A percentile compares a stretch with the other conserved stretches of the same genome.
Conservation (phyloP, 164 flowering plant genomes). For the Vitis rupestris region DNA sequence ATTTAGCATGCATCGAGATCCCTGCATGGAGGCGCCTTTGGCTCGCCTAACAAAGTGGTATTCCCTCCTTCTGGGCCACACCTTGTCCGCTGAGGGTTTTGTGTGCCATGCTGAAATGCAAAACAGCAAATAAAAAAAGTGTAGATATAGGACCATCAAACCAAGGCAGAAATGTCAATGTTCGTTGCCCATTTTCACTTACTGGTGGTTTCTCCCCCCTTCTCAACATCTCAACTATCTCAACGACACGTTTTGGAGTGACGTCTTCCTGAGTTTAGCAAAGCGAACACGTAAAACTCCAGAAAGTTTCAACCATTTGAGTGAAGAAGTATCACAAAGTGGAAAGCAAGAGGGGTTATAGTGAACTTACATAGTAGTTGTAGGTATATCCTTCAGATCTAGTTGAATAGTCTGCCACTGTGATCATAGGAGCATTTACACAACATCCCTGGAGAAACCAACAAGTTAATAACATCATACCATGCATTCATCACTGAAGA, state of each 20-base stretch:
- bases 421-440: conserved; percentile 99
- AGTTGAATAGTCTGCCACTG: conserved; percentile 95
- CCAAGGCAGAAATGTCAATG: no score
- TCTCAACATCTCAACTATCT: conserved; percentile 86
- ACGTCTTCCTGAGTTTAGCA: conserved; percentile 80
- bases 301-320: not conserved
- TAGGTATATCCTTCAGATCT: conserved; percentile 98
- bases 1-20: conserved; percentile 94
- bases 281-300: conserved; percentile 8
- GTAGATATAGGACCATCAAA: no score
- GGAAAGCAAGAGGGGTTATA: not conserved
- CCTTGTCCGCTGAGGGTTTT: conserved; percentile 70
- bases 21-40: conserved; percentile 90
- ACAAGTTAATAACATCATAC: not conserved
- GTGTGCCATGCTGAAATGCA: conserved; percentile 84
- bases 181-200: conserved; percentile 22
- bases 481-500: no score
- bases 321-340: not conserved
- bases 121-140: not conserved
- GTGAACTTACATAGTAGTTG: conserved; percentile 74
- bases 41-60: conserved; percentile 76
- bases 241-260: conserved; percentile 84
- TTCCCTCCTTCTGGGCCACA: conserved; percentile 97
- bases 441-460: conserved; percentile 74
- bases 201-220: conserved; percentile 92